Evolutionary conservation across 2,329 filamentous ascomycete genomes (phyloP).

Genomic region (Paracoccidioides lutzii): DNA sequence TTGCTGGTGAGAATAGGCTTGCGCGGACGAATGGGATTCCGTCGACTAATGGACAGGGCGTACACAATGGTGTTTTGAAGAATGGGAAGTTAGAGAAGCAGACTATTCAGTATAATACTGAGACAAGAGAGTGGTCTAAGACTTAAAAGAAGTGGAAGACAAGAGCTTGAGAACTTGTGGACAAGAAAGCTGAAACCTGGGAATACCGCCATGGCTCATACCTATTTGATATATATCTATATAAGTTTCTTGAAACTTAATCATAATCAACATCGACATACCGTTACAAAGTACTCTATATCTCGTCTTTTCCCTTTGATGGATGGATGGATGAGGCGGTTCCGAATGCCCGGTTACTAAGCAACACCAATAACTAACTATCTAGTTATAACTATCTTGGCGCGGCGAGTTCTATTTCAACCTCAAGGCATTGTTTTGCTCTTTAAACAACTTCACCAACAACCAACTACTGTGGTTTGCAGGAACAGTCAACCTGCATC

Average conservation of each 20-base stretch:
- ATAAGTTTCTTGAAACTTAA: too few relatives aligned
- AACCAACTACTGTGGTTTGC: too few relatives aligned
- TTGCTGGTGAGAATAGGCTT: conserved; percentile 47
- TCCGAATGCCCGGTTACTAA: neutral
- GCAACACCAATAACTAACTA: neutral
- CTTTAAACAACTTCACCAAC: too few relatives aligned
- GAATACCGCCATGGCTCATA: neutral
- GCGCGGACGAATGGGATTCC: conserved; percentile 26
- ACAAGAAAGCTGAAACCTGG: neutral
- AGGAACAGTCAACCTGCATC: too few relatives aligned
- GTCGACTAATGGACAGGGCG: conserved; percentile 29
- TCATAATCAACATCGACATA: neutral
- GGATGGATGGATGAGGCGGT: too few relatives aligned
- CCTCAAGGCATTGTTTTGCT: neutral
- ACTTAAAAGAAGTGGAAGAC: neutral
- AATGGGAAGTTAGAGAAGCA: conserved; percentile 13
- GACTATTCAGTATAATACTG: conserved; percentile 24
- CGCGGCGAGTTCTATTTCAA: neutral
- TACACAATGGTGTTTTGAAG: conserved; percentile 18
- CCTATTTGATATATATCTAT: too few relatives aligned
- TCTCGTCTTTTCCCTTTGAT: too few relatives aligned
- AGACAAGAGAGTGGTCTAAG: conserved; percentile 17
- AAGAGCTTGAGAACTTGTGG: neutral
- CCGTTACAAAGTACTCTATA: too few relatives aligned
- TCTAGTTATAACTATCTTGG: neutral